Conservation (phyloP, 1,139 yeast genomes). For the Debaryomyces udenii region DNA sequence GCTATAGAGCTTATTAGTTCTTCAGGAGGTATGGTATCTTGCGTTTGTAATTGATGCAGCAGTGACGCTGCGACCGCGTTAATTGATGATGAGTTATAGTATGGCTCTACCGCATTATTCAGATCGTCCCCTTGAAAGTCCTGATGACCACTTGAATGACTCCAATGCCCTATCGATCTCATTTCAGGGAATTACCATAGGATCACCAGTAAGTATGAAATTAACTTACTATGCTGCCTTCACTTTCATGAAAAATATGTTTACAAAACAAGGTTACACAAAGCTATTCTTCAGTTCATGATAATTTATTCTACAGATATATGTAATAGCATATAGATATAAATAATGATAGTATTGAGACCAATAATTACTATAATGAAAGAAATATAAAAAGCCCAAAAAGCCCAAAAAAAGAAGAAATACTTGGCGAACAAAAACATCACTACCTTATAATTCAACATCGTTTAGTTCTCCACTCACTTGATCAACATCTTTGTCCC, state of each 20-base stretch:
- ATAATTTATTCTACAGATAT: not conserved
- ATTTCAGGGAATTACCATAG: constrained; percentile 13
- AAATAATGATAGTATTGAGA: too few relatives aligned
- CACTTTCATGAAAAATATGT: not conserved
- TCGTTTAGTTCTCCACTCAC: constrained; percentile 19
- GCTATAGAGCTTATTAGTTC: constrained; percentile 40
- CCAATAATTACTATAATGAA: not conserved
- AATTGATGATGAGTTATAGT: constrained; percentile 11
- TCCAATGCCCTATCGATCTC: constrained; percentile 36
- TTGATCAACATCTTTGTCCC: too few relatives aligned
- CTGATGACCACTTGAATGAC: constrained; percentile 20
- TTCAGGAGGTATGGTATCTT: constrained; percentile 36
- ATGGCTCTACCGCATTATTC: constrained; percentile 1
- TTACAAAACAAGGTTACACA: constrained; percentile 8
- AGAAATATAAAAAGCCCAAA: not conserved
- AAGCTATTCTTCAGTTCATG: too few relatives aligned
- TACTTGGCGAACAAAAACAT: too few relatives aligned
- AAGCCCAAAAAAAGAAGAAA: constrained; percentile 1
- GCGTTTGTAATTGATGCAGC: constrained; percentile 38
- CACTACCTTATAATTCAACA: constrained; percentile 16
- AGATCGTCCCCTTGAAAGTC: constrained; percentile 1
- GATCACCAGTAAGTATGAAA: not conserved
- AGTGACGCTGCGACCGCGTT: constrained; percentile 14
- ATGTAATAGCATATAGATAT: too few relatives aligned
- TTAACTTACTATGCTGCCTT: not conserved